Evolutionary conservation across 495 filamentous ascomycete species (phyloP), one percentile per base, ranked within the genome.

Genomic region (Daldinia decipiens): DNA sequence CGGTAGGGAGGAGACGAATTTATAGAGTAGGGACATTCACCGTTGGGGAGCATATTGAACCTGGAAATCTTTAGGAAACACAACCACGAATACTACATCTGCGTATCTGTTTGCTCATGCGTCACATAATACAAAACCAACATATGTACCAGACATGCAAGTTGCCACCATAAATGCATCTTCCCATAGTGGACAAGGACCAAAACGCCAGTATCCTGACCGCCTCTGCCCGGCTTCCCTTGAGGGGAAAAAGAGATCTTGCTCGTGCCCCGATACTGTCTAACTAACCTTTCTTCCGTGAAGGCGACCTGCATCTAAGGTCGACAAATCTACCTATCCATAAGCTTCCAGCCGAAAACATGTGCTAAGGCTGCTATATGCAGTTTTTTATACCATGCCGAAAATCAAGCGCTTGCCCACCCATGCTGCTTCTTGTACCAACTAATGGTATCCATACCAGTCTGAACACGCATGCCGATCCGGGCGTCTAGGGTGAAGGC

Each of bases 401-500:
- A 51, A n/a, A 38, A 53, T 72, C 51, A 75, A 27, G 54, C 27
- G 13, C 50, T 60, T 13, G 70, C 58, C 82, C 81, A 82, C 0
- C 76, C 79, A 68, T 80, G 80, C 63, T 81, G 80, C 6, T 55
- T 59, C 73, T 78, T 87, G 81, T 90, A 88, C 79, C 90, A 91
- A 63, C 81, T 86, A n/a, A 98, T 78, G 0, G 91, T 95, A 72
- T 93, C 89, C 73, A 91, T 77, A 1, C 88, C 92, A 27, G 93
- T 93, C 59, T 92, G 92, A 54, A 97, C 89, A 70, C 94, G 92
- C 77, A 97, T 82, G 27, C 93, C 92, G 58, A 97, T 87, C 57
- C 95, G 86, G 50, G 92, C 90, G 77, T 99, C 96, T 36, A 98
- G 83, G 51, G 95, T 89, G 75, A 92, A 98, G 13, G 84, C 82